These are phyloP conservation scores for Avena insularis DNA, from an alignment of 176 grass and related monocot species.

Conservation along the genomic window DNA sequence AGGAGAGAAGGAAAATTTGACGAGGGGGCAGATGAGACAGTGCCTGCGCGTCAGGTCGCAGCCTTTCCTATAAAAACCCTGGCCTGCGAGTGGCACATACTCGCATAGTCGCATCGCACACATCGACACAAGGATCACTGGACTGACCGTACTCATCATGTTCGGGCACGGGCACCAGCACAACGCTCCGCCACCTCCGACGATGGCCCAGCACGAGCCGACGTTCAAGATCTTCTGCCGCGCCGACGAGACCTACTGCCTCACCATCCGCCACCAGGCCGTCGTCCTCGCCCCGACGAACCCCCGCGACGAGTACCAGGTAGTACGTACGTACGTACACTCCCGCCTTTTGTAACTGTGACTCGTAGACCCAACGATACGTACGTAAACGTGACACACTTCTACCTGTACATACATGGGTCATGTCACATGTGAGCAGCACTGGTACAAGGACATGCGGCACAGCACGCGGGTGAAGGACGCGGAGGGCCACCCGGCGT, in stretches of 20 bases:
- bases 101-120: background rate
- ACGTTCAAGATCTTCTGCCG: constrained; percentile 76
- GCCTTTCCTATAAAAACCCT: constrained; percentile 38
- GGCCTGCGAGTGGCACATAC: background rate
- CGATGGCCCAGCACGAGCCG: constrained; percentile 21
- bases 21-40: too few relatives aligned
- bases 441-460: constrained; percentile 86
- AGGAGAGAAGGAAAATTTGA: too few relatives aligned
- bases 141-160: background rate
- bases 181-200: constrained; percentile 27
- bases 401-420: too few relatives aligned
- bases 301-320: constrained; percentile 65
- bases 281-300: constrained; percentile 58
- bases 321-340: background rate
- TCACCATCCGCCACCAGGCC: constrained; percentile 52
- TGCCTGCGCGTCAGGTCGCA: too few relatives aligned
- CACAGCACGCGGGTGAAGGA: constrained; percentile 69
- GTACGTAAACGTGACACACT: too few relatives aligned
- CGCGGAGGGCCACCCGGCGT: constrained; percentile 62
- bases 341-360: too few relatives aligned
- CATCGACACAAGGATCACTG: background rate
- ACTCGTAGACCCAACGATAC: too few relatives aligned
- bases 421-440: constrained; percentile 21
- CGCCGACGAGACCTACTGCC: constrained; percentile 55
- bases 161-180: constrained; percentile 22